Evolutionary conservation across 2,329 filamentous ascomycete genomes (phyloP).

Genomic region (Neopestalotiopsis clavispora): DNA sequence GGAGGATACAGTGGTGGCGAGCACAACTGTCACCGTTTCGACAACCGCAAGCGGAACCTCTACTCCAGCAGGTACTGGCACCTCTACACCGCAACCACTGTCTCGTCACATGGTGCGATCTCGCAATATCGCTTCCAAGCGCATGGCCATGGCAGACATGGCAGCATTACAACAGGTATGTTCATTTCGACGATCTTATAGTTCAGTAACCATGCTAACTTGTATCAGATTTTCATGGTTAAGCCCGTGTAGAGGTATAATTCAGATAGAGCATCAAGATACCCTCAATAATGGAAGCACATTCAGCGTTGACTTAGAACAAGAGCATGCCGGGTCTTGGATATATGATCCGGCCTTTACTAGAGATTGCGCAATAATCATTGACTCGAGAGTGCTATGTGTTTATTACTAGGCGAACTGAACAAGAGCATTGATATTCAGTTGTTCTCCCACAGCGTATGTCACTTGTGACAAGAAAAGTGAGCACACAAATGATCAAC

Average conservation of each 20-base stretch:
- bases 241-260: conserved; percentile 32
- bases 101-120: conserved; percentile 76
- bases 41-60: conserved; percentile 39
- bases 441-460: too few relatives aligned
- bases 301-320: neutral
- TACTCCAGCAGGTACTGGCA: conserved; percentile 46
- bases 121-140: conserved; percentile 88
- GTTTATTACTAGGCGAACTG: too few relatives aligned
- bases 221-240: conserved; percentile 37
- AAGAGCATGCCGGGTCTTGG: neutral
- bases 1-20: conserved; percentile 32
- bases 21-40: conserved; percentile 18
- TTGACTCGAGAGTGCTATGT: too few relatives aligned
- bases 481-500: too few relatives aligned
- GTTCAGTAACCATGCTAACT: conserved; percentile 23
- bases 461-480: too few relatives aligned
- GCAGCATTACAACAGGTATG: conserved; percentile 85
- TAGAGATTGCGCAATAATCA: neutral
- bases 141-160: conserved; percentile 78
- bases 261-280: conserved; percentile 11
- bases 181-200: neutral
- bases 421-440: too few relatives aligned
- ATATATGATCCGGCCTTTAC: neutral
- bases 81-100: conserved; percentile 52
- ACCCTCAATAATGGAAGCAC: conserved; percentile 5